phyloP scores from a whole-genome alignment of 805 yeast species.

The Kodamaea lidongshanica region DNA sequence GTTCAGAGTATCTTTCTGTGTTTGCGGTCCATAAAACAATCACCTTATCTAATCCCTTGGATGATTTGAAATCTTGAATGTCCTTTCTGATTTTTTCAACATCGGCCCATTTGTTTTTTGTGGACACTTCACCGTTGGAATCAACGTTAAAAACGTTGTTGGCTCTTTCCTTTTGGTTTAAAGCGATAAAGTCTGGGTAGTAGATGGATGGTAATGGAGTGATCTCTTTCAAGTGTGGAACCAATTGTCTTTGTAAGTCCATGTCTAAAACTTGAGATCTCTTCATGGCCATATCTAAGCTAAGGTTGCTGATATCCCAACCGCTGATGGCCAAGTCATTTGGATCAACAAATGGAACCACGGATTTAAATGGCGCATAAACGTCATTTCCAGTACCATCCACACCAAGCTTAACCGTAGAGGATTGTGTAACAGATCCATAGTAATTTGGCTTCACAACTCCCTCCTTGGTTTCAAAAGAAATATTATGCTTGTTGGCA shows the following conservation, averaged over 20 bases:
- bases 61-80: constrained; percentile 67
- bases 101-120: constrained; percentile 76
- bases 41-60: constrained; percentile 75
- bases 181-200: constrained; percentile 95
- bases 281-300: constrained; percentile 71
- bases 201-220: constrained; percentile 80
- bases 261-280: constrained; percentile 84
- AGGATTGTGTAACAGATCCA: constrained; percentile 91
- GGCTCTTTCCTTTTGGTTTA: constrained; percentile 89
- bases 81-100: constrained; percentile 82
- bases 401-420: constrained; percentile 85
- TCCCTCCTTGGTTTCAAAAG: constrained; percentile 80
- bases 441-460: constrained; percentile 70
- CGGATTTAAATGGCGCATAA: constrained; percentile 84
- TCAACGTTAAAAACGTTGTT: constrained; percentile 70
- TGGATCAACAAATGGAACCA: constrained; percentile 85
- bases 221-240: constrained; percentile 52
- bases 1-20: constrained; percentile 85
- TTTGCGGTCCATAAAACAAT: constrained; percentile 95
- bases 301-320: constrained; percentile 82
- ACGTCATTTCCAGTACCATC: constrained; percentile 79
- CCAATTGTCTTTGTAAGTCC: constrained; percentile 72
- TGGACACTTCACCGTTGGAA: constrained; percentile 43
- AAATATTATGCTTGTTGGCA: constrained; percentile 75
- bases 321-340: constrained; percentile 88